A percentile compares a stretch with the other conserved stretches of the same genome.
Evolutionary conservation across 1,284 basidiomycete genomes (phyloP).

Genomic region (Porodaedalea pini): DNA sequence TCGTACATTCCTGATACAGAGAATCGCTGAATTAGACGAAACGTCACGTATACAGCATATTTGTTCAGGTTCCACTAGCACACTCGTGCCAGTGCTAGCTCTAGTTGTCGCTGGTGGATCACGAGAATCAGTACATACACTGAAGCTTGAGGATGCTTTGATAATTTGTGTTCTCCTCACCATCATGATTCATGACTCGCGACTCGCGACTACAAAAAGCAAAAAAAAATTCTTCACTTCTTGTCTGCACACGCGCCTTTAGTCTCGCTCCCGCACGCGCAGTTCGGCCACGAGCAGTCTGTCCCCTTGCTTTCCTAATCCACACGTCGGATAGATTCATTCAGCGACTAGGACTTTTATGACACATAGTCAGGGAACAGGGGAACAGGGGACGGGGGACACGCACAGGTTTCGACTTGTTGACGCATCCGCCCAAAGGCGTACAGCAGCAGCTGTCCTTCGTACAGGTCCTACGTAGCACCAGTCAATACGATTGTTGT

Average conservation of each 20-base stretch:
- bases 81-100: too few relatives aligned
- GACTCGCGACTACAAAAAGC: too few relatives aligned
- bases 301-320: background rate
- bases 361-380: background rate
- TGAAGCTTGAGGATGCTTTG: too few relatives aligned
- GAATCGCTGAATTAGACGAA: too few relatives aligned
- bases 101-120: too few relatives aligned
- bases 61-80: too few relatives aligned
- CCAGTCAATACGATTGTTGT: too few relatives aligned
- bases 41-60: too few relatives aligned
- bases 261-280: background rate
- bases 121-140: too few relatives aligned
- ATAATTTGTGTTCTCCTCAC: too few relatives aligned
- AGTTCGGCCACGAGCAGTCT: conserved; percentile 1
- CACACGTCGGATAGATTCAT: too few relatives aligned
- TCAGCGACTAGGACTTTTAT: background rate
- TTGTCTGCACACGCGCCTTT: background rate
- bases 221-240: background rate
- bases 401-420: background rate
- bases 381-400: background rate
- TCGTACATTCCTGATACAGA: too few relatives aligned
- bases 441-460: background rate
- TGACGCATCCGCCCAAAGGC: background rate
- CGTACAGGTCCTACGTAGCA: background rate
- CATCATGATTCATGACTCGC: background rate